Conservation (phyloP, 257 asterid genomes). For the Solanum sitiens region DNA sequence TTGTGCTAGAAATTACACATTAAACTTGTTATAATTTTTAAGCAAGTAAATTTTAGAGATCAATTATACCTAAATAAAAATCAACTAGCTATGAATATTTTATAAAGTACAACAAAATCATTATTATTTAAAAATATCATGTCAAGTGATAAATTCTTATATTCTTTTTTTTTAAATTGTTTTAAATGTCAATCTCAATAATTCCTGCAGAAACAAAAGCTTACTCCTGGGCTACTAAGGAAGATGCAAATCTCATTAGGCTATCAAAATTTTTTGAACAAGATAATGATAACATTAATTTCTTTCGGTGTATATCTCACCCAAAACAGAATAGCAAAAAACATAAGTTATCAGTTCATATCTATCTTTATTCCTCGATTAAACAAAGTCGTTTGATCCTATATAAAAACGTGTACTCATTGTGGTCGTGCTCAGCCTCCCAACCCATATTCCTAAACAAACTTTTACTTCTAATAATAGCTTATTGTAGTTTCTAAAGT, state of each 20-base stretch:
- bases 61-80: background rate
- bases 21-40: background rate
- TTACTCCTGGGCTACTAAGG: background rate
- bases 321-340: too few relatives aligned
- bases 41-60: background rate
- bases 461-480: background rate
- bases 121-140: background rate
- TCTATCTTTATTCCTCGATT: too few relatives aligned
- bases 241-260: background rate
- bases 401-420: background rate
- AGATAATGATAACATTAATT: too few relatives aligned
- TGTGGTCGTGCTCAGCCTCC: rapidly evolving
- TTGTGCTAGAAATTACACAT: background rate
- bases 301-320: too few relatives aligned
- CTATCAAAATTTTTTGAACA: background rate
- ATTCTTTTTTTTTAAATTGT: background rate
- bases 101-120: background rate
- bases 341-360: too few relatives aligned
- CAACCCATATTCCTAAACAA: too few relatives aligned
- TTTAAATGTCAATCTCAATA: background rate
- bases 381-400: background rate
- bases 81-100: background rate
- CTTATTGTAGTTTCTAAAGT: background rate
- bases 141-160: background rate
- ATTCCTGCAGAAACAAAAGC: background rate